Percentiles rank a stretch among this genome's conserved stretches.
Evolutionary conservation across 768 basidiomycete species (phyloP).

Genomic region (Cyathus striatus): DNA sequence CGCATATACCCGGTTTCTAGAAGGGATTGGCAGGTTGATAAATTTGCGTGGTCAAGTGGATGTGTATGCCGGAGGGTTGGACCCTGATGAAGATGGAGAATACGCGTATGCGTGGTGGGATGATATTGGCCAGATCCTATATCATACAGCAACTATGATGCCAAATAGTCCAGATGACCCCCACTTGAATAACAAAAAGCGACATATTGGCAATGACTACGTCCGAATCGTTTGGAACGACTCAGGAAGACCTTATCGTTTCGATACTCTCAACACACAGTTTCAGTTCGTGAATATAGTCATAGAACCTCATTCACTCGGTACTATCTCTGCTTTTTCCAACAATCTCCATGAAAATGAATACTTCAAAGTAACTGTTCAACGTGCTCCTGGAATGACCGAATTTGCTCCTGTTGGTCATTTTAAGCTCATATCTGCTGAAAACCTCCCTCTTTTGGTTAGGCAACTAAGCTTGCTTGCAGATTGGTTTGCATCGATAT

Average conservation of each 20-base stretch:
- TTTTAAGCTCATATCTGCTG: constrained; percentile 91
- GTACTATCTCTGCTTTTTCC: constrained; percentile 80
- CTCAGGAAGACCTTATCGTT: constrained; percentile 81
- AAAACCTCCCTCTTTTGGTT: constrained; percentile 80
- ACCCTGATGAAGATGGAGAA: constrained; percentile 89
- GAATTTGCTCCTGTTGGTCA: constrained; percentile 91
- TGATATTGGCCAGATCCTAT: constrained; percentile 91
- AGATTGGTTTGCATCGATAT: constrained; percentile 89
- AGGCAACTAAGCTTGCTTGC: constrained; percentile 83
- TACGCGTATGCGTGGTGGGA: constrained; percentile 99
- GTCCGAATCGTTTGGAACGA: constrained; percentile 98
- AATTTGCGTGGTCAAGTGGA: constrained; percentile 86
- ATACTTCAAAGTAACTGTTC: constrained; percentile 93
- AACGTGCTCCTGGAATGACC: constrained; percentile 85
- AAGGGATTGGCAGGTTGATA: constrained; percentile 84
- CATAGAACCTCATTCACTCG: constrained; percentile 87
- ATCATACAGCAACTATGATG: constrained; percentile 97
- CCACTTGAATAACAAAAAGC: constrained; percentile 80
- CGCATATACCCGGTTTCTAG: constrained; percentile 89
- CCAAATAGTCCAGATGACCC: constrained; percentile 69
- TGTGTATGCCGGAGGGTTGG: constrained; percentile 88
- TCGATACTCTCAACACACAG: constrained; percentile 87
- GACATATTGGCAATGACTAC: constrained; percentile 95
- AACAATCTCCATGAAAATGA: constrained; percentile 85
- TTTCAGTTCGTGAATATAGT: constrained; percentile 99